Evolutionary conservation across 225 moss, liverwort and hornwort species (phyloP).

Genomic region (Bryoerythrophyllum caledonicum): DNA sequence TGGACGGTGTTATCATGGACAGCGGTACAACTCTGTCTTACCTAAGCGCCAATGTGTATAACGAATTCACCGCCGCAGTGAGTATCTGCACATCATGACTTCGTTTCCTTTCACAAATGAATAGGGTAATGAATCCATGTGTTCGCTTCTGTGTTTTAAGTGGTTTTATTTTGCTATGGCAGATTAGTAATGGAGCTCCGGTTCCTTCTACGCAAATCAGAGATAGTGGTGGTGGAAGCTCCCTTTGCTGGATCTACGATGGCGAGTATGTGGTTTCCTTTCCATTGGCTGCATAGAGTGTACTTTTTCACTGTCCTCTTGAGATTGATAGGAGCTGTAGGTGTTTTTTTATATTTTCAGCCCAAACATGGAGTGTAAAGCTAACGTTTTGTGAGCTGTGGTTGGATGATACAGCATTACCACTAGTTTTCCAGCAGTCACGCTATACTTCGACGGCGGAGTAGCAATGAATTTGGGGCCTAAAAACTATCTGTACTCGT

Average conservation of each 20-base stretch:
- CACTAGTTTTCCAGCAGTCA: conserved; percentile 26
- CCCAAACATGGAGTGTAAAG: not conserved
- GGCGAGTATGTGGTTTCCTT: conserved; percentile 26
- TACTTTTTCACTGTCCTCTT: not conserved
- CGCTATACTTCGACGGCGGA: conserved; percentile 32
- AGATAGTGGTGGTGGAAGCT: not conserved
- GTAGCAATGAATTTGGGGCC: conserved; percentile 31
- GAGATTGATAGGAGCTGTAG: not conserved
- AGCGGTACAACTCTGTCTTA: conserved; percentile 39
- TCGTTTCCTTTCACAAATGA: not conserved
- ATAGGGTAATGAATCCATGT: not conserved
- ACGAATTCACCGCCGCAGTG: conserved; percentile 33
- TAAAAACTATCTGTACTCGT: conserved; percentile 29
- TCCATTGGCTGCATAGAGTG: not conserved
- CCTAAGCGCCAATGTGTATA: conserved; percentile 30
- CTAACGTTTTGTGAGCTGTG: conserved; percentile 2
- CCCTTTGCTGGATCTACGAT: conserved; percentile 26
- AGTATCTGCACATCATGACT: conserved; percentile 15
- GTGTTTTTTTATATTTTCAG: not conserved
- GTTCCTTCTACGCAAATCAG: conserved; percentile 5
- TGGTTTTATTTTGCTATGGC: not conserved
- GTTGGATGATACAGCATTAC: conserved; percentile 26
- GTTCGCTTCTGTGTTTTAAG: not conserved
- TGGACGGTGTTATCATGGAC: conserved; percentile 48
- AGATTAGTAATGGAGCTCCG: conserved; percentile 29